Evolutionary conservation across 805 yeast species (phyloP).

Genomic region (Scheffersomyces amazonensis): DNA sequence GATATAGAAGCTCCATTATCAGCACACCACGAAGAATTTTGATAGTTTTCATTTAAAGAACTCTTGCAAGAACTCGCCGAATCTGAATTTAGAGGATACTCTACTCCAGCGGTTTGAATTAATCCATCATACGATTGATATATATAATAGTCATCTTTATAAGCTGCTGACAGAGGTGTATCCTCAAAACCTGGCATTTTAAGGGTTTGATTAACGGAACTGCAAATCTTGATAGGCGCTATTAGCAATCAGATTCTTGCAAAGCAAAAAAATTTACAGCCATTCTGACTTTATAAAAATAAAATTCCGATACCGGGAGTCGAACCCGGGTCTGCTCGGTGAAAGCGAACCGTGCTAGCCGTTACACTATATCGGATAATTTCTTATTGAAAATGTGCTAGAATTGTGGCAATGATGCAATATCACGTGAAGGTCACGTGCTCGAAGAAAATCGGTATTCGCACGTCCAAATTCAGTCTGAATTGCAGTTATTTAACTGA

Average conservation of each 20-base stretch:
- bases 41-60: neutral
- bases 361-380: slow-evolving; percentile 46
- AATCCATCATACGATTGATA: slow-evolving; percentile 3
- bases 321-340: slow-evolving; percentile 70
- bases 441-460: too few species aligned
- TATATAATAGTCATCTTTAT: slow-evolving; percentile 3
- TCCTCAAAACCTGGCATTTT: too few species aligned
- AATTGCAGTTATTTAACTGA: too few species aligned
- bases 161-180: neutral
- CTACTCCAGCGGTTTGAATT: neutral
- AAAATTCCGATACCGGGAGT: slow-evolving; percentile 76
- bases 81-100: neutral
- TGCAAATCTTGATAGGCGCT: too few species aligned
- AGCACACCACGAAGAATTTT: slow-evolving; percentile 20
- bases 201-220: too few species aligned
- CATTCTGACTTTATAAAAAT: too few species aligned
- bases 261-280: too few species aligned
- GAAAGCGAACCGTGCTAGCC: slow-evolving; percentile 54
- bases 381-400: too few species aligned
- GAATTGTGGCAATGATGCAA: too few species aligned
- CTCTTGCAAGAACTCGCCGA: neutral
- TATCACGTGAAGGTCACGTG: too few species aligned
- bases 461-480: too few species aligned
- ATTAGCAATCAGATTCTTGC: too few species aligned
- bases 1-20: slow-evolving; percentile 20